Percentiles rank a stretch among this genome's conserved stretches.
These are phyloP conservation scores for Fusarium sp. DNA, from an alignment of 2,329 filamentous ascomycete genomes.

Conservation along the genomic window DNA sequence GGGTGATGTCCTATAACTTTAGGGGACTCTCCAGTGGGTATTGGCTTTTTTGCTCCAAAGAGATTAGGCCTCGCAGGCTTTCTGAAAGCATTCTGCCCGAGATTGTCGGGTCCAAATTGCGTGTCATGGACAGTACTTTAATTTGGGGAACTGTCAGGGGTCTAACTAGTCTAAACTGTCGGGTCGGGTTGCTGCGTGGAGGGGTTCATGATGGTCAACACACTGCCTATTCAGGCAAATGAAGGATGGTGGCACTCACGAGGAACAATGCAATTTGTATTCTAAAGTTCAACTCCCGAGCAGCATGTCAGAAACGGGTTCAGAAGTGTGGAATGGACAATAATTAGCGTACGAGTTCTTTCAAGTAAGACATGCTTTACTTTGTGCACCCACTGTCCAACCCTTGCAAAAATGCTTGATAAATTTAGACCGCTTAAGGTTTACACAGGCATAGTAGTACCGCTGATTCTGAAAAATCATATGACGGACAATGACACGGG, in stretches of 20 bases:
- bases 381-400: not conserved
- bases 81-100: slow-evolving; percentile 3
- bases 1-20: slow-evolving; percentile 27
- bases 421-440: not conserved
- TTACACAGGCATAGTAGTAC: not conserved
- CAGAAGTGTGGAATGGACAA: not conserved
- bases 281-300: not conserved
- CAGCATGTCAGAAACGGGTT: not conserved
- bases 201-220: slow-evolving; percentile 35
- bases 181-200: slow-evolving; percentile 26
- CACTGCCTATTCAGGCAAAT: slow-evolving; percentile 31
- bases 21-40: slow-evolving; percentile 31
- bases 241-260: slow-evolving; percentile 4
- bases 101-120: slow-evolving; percentile 10
- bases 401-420: not conserved
- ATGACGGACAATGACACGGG: slow-evolving; percentile 7
- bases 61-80: slow-evolving; percentile 15
- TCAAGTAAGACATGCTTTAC: not conserved
- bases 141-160: slow-evolving; percentile 28
- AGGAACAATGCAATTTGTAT: not conserved
- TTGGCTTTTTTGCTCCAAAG: slow-evolving; percentile 16
- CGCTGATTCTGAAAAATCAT: not conserved
- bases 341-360: not conserved
- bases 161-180: slow-evolving; percentile 1
- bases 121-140: slow-evolving; percentile 9